Evolutionary conservation across 257 asterid genomes (phyloP), one percentile per base, ranked within the genome.

Genomic region (Cynanchum wilfordii): DNA sequence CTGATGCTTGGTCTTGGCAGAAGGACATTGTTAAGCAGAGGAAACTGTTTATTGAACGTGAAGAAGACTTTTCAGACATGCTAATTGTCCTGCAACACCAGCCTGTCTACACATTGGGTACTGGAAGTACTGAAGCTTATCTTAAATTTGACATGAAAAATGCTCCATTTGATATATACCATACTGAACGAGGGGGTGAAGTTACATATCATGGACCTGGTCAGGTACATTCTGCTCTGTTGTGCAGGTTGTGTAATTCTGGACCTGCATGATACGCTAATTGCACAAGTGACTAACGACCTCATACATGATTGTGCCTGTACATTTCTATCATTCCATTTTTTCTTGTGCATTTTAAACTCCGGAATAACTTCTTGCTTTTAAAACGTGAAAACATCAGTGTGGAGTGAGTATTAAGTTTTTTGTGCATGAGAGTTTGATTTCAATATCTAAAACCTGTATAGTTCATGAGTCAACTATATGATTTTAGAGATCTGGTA

Each of bases 151-250:
- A 89, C 71, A 72, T 80, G 40, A 75, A 86, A 22, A 54, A 84
- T 78, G 69, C 95, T 10, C 96, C 97, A 47, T 78, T 82, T 52
- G 91, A 92, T 64, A 57, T 95, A 60, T 87, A 85, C 51, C 83
- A 94, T 72, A 95, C 98, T 0, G 99, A 92, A 68, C 87, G 95
- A 1, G 98, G 98, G 20, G 96, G 98, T 9, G 98, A 93, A 85
- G 95, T 93, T 75, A 93, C 97, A n/a, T 93, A 86, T 76, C 97
- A 95, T 79, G 98, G 97, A 55, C 99, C 98, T 80, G 97, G 99
- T 33, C 97, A 95, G 96, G 99, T 95, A 74, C 54, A 67, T 67
- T 72, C 65, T 60, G 12, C 58, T 10, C 38, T 58, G 42, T 44
- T 12, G 59, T 38, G 29, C 47, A 27, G 24, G 7, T 30, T 15